Base-by-base conservation (phyloP, 441 rosid genomes). In the Populus hybrid region DNA sequence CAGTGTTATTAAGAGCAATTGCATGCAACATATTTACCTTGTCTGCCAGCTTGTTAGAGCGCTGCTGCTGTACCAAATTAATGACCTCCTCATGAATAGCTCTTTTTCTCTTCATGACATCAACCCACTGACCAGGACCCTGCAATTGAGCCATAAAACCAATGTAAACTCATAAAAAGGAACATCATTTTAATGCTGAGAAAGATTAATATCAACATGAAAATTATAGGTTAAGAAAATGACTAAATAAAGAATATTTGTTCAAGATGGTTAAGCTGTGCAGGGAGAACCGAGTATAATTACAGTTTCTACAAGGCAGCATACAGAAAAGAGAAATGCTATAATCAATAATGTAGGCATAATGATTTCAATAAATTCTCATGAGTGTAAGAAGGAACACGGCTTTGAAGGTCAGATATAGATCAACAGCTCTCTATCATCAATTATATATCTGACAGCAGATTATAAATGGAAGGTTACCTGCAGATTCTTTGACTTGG, bases 91-190 rank as follows among this genome's bases (percentile, higher is more conserved):
- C 97, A 78, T 96, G 99, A 57, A 94, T 78, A 21, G 87, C 98
- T 85, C 99, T 87, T 82, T 96, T 94, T 77, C 68, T 87, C 89
- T 96, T 94, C 99, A 94, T 96, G 75, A 96, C 98, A 89, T 94
- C 98, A 34, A 85, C 94, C 97, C 93, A 88, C 77, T 90, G 93
- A 73, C 88, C 74, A 65, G 90, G 79, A 75, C 97, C 94, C 99
- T 92, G 85, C 57, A 80, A 78, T 78, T 53, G 65, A 80, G 78
- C 75, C 80, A 81, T 21, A 73, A 75, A 28, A 66, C 36, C 71
- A 61, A 77, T 8, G 8, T 38, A 72, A 70, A 70, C 66, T 34
- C 68, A 40, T 20, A 40, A 1, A 46, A 11, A 18, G 50, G 35
- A 71, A 14, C 34, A 65, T 1, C 21, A 66, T 59, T 46, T 18